Conservation (phyloP, 768 basidiomycete genomes). For the Psilocybe azurescens region DNA sequence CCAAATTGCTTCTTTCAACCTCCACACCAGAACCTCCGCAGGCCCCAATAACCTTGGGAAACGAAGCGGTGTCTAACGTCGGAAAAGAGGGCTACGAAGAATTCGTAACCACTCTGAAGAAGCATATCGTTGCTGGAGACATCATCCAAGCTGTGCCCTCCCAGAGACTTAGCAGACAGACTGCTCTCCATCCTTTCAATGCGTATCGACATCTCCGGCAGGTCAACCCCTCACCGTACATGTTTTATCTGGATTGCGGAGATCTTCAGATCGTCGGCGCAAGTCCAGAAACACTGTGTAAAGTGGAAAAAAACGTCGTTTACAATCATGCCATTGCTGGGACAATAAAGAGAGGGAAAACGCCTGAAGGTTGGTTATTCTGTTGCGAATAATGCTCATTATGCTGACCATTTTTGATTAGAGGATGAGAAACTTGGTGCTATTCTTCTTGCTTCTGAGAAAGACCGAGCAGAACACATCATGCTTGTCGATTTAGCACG, state of each 20-base stretch:
- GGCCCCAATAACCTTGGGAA: conserved; percentile 66
- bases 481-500: conserved; percentile 98
- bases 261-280: conserved; percentile 97
- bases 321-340: conserved; percentile 99
- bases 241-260: conserved; percentile 97
- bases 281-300: conserved; percentile 96
- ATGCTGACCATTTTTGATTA: conserved; percentile 35
- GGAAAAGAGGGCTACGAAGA: conserved; percentile 91
- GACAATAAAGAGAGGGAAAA: conserved; percentile 87
- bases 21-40: conserved; percentile 71
- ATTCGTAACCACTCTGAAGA: conserved; percentile 91
- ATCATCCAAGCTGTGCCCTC: conserved; percentile 99
- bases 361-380: conserved; percentile 70
- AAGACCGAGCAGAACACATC: conserved; percentile 97
- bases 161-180: conserved; percentile 86
- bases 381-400: background rate
- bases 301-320: conserved; percentile 90
- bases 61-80: conserved; percentile 83
- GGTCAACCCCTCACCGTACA: conserved; percentile 97
- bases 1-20: conserved; percentile 62
- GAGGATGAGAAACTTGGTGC: conserved; percentile 87
- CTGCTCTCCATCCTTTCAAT: conserved; percentile 94
- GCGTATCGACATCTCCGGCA: conserved; percentile 93
- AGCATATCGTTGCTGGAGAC: conserved; percentile 95
- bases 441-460: conserved; percentile 81